phyloP scores from a whole-genome alignment of 495 filamentous ascomycete species.

The Aspergillus cavernicola region DNA sequence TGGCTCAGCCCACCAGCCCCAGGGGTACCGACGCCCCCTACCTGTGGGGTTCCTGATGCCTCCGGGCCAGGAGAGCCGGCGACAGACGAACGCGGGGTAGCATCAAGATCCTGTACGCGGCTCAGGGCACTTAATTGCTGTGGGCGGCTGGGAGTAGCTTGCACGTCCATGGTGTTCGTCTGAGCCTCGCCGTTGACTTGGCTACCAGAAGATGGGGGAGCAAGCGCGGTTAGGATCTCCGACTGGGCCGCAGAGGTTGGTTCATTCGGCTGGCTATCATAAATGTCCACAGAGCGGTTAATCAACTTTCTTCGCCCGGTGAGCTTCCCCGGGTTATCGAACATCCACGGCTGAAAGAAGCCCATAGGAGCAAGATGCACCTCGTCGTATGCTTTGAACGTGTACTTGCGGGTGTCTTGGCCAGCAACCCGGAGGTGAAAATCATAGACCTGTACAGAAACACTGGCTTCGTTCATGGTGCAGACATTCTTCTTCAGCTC shows the following conservation, averaged over 20 bases:
- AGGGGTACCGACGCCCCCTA: conserved; percentile 41
- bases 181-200: conserved; percentile 33
- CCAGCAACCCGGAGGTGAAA: conserved; percentile 87
- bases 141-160: conserved; percentile 40
- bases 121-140: conserved; percentile 42
- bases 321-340: conserved; percentile 77
- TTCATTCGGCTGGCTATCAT: conserved; percentile 87
- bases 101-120: conserved; percentile 53
- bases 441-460: conserved; percentile 74
- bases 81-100: conserved; percentile 76
- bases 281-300: conserved; percentile 83
- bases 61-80: conserved; percentile 86
- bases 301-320: conserved; percentile 72
- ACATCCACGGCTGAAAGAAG: conserved; percentile 81
- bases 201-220: conserved; percentile 49
- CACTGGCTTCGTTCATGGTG: conserved; percentile 78
- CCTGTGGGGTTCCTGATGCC: conserved; percentile 60
- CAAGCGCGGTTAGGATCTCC: conserved; percentile 65
- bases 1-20: conserved; percentile 19
- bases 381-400: conserved; percentile 94
- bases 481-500: conserved; percentile 89
- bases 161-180: conserved; percentile 25
- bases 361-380: conserved; percentile 87
- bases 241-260: conserved; percentile 82
- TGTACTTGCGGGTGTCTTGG: conserved; percentile 84